Base-by-base conservation (phyloP, 2,329 filamentous ascomycete genomes). In the Colletotrichum sp. region DNA sequence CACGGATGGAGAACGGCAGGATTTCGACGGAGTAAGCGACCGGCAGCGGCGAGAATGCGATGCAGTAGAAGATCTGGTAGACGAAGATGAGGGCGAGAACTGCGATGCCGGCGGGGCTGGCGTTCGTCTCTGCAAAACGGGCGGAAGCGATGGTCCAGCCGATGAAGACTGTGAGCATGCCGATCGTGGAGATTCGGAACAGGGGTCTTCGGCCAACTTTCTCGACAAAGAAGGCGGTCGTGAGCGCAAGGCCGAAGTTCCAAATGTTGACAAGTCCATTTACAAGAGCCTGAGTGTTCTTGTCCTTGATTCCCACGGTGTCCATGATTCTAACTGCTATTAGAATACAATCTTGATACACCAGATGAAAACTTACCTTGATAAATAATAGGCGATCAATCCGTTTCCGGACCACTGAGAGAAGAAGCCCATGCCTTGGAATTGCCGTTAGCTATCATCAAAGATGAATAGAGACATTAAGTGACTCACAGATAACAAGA, bases 11-110 rank as follows among this genome's bases (percentile, higher is more conserved):
- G 78, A 87, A 91, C 1, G 89, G 89, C 75, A 90, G 88, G 1
- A 91, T 79, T 76, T 91, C 89, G 26, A 90, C 84, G 0, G 90
- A 85, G 81, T 90, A 91, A 7, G 88, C 81, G 32, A 79, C 80
- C 0, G 88, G 88, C 24, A 91, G 83, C 4, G 89, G 87, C 65
- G 90, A 90, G 81, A 90, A 90, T 10, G 87, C 89, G 61, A 90
- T 85, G 77, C 90, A 90, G 81, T 90, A 91, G 78, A 84, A 85
- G 8, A 88, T 85, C 10, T 86, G 80, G 65, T 82, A 84, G 1
- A 84, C 56, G 60, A 85, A 85, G 30, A 85, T 84, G 12, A 84
- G 79, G 3, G 81, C 82, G 66, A 85, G 78, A 0, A 84, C 84
- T 1, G 82, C 80, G 2, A 81, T 76, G 16, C 83, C 83, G 1